Percentiles rank a stretch among this genome's conserved stretches.
Conservation (phyloP, 2,329 filamentous ascomycete species). For the Blastomyces emzantsi region DNA sequence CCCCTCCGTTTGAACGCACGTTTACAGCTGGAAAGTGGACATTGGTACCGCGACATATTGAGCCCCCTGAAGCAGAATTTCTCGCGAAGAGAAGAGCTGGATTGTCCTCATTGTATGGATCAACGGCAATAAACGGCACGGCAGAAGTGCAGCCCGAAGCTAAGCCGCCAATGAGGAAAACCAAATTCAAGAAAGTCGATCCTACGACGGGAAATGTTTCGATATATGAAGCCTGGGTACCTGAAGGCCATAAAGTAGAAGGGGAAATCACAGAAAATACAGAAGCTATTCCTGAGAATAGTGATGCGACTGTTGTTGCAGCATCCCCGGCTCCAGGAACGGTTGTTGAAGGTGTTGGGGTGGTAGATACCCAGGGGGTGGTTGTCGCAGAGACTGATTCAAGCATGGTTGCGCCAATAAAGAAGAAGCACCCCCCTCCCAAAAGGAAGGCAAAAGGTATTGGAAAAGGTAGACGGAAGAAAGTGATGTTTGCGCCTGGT, state of each 20-base stretch:
- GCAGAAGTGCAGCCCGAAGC: slow-evolving; percentile 11
- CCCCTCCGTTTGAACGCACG: slow-evolving; percentile 34
- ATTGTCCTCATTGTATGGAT: slow-evolving; percentile 45
- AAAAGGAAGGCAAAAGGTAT: slow-evolving; percentile 75
- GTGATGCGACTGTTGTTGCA: slow-evolving; percentile 26
- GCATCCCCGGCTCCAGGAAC: slow-evolving; percentile 47
- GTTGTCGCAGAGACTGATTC: slow-evolving; percentile 44
- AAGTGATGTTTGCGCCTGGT: slow-evolving; percentile 48
- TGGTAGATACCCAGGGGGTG: slow-evolving; percentile 53
- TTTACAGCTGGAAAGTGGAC: slow-evolving; percentile 52
- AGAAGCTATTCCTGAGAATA: slow-evolving; percentile 38
- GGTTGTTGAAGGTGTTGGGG: slow-evolving; percentile 50
- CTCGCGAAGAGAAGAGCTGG: slow-evolving; percentile 54
- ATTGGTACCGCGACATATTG: slow-evolving; percentile 47
- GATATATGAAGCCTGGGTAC: slow-evolving; percentile 73
- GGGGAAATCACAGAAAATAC: slow-evolving; percentile 64
- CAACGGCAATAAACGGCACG: slow-evolving; percentile 25
- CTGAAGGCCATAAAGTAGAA: slow-evolving; percentile 68
- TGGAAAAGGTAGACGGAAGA: slow-evolving; percentile 69
- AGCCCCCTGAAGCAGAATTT: slow-evolving; percentile 52
- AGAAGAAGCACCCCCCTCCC: slow-evolving; percentile 56
- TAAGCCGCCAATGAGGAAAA: slow-evolving; percentile 60
- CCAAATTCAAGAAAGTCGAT: slow-evolving; percentile 70
- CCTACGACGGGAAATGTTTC: slow-evolving; percentile 68
- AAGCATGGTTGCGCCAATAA: slow-evolving; percentile 39